Evolutionary conservation across 495 filamentous ascomycete genomes (phyloP).

Genomic region (Penicillium samsonianum): DNA sequence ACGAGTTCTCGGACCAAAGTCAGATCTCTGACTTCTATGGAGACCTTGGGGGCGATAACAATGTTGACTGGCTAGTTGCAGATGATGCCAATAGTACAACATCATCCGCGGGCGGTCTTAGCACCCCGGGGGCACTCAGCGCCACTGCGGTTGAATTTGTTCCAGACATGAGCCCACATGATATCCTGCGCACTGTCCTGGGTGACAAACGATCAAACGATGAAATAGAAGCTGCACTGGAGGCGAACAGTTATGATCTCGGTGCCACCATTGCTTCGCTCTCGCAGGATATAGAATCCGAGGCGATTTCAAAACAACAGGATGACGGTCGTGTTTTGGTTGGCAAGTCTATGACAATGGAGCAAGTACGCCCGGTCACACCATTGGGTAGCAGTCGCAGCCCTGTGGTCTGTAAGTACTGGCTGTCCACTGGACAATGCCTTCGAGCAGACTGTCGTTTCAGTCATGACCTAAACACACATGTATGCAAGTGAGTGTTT

Average conservation of each 20-base stretch:
- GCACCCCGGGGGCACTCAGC: conserved; percentile 65
- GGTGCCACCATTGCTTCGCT: conserved; percentile 84
- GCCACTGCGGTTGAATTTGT: conserved; percentile 79
- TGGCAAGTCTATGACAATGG: conserved; percentile 84
- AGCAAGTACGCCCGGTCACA: conserved; percentile 67
- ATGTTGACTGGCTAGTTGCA: conserved; percentile 93
- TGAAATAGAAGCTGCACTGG: conserved; percentile 87
- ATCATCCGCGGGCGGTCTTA: conserved; percentile 67
- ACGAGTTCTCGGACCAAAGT: conserved; percentile 79
- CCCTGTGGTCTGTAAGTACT: conserved; percentile 94
- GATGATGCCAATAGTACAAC: conserved; percentile 80
- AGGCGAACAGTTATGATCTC: conserved; percentile 88
- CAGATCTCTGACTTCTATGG: conserved; percentile 84
- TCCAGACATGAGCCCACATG: conserved; percentile 95
- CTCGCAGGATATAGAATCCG: conserved; percentile 60
- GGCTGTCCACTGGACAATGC: conserved; percentile 87
- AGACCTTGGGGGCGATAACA: conserved; percentile 83
- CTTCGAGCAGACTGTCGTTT: conserved; percentile 94
- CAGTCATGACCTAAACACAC: conserved; percentile 92
- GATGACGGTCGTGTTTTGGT: conserved; percentile 65
- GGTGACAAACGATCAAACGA: conserved; percentile 88
- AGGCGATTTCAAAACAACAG: conserved; percentile 28
- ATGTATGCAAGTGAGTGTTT: conserved; percentile 91
- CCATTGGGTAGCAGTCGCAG: conserved; percentile 71
- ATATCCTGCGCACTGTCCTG: conserved; percentile 94